Percentiles rank a stretch among this genome's conserved stretches.
These are phyloP conservation scores for Suillus alpinus DNA, from an alignment of 768 basidiomycete genomes.

Conservation along the genomic window DNA sequence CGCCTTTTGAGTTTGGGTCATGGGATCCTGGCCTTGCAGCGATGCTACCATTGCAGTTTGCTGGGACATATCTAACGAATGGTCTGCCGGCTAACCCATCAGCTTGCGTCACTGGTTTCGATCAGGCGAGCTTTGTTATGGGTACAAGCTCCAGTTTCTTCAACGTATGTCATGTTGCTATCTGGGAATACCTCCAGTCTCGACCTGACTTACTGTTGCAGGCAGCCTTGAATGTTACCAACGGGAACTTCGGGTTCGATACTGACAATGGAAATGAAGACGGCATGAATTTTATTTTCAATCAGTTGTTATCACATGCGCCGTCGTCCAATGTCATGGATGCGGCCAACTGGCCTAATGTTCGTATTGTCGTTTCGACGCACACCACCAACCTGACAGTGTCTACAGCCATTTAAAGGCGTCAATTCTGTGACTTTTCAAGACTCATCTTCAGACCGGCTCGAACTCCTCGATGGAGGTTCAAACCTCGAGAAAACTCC, in stretches of 20 bases:
- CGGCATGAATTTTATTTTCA: constrained; percentile 48
- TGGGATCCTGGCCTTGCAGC: constrained; percentile 73
- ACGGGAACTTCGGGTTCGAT: constrained; percentile 40
- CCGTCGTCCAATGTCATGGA: constrained; percentile 48
- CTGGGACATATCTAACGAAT: constrained; percentile 62
- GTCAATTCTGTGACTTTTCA: constrained; percentile 47
- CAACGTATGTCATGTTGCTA: constrained; percentile 39
- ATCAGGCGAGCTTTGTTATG: constrained; percentile 72
- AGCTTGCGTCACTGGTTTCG: constrained; percentile 71
- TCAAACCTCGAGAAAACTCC: constrained; percentile 73
- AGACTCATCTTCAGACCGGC: constrained; percentile 48
- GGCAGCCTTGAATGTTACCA: constrained; percentile 49
- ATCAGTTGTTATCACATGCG: constrained; percentile 45
- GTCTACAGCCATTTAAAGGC: constrained; percentile 47
- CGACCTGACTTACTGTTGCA: constrained; percentile 15
- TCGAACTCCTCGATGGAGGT: constrained; percentile 70
- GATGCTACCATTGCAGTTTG: constrained; percentile 58
- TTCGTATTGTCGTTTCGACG: constrained; percentile 12
- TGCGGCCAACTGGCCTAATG: constrained; percentile 63
- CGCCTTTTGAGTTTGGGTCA: constrained; percentile 67
- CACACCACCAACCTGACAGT: constrained; percentile 5
- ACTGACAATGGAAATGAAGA: constrained; percentile 26
- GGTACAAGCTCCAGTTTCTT: constrained; percentile 72
- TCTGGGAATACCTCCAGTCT: neutral
- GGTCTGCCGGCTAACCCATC: constrained; percentile 53